Percentiles rank a stretch among this genome's conserved stretches.
These are phyloP conservation scores for Ogataea methylovora DNA, from an alignment of 805 yeast species.

Conservation along the genomic window DNA sequence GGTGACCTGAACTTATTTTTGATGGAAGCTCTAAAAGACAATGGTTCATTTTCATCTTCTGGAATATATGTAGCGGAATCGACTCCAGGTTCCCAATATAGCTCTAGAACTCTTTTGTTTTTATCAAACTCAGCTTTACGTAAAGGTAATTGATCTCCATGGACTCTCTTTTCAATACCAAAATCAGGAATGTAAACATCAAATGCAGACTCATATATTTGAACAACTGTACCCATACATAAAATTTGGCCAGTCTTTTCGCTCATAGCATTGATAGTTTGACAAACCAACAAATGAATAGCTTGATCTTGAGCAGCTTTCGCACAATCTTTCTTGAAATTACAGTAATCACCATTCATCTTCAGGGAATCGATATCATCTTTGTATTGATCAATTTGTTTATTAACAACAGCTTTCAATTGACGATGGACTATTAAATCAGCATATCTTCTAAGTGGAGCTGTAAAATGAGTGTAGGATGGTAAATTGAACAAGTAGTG, in stretches of 20 bases:
- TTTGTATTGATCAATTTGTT: constrained; percentile 30
- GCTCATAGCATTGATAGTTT: constrained; percentile 70
- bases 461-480: constrained; percentile 85
- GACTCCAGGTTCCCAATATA: constrained; percentile 88
- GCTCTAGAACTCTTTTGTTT: constrained; percentile 55
- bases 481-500: constrained; percentile 82
- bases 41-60: constrained; percentile 75
- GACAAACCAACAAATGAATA: constrained; percentile 76
- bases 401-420: constrained; percentile 54
- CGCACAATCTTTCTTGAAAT: constrained; percentile 93
- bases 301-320: constrained; percentile 92
- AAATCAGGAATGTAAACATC: constrained; percentile 89
- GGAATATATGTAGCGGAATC: constrained; percentile 91
- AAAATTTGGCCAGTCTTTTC: constrained; percentile 72
- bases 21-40: constrained; percentile 70
- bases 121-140: constrained; percentile 89
- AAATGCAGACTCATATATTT: constrained; percentile 93
- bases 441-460: constrained; percentile 87
- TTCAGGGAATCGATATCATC: constrained; percentile 65
- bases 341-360: constrained; percentile 85
- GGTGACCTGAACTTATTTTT: constrained; percentile 72
- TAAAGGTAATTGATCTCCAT: constrained; percentile 93
- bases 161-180: constrained; percentile 93
- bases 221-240: constrained; percentile 80
- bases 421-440: constrained; percentile 93